A percentile compares a stretch with the other conserved stretches of the same genome.
These are phyloP conservation scores for Malus sylvestris DNA, from an alignment of 306 rosid genomes.

Conservation along the genomic window DNA sequence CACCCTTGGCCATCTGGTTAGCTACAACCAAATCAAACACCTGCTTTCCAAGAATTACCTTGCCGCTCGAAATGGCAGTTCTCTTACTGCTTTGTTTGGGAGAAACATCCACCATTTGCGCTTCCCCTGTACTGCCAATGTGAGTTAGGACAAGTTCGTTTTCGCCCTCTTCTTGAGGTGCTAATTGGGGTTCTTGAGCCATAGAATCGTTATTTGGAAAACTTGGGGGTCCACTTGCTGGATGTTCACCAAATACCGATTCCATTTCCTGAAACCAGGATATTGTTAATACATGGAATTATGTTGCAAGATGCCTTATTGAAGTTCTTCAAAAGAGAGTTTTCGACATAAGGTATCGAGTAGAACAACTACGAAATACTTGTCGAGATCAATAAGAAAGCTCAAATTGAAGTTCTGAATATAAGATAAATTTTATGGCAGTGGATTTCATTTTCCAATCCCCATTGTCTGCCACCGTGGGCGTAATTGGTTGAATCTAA, in stretches of 20 bases:
- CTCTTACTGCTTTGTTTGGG: conserved; percentile 61
- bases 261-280: conserved; percentile 69
- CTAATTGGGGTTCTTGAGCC: conserved; percentile 20
- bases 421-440: not conserved
- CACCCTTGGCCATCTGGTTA: conserved; percentile 69
- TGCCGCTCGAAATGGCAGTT: conserved; percentile 65
- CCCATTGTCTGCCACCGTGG: not conserved
- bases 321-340: not conserved
- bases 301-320: not conserved
- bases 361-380: not conserved
- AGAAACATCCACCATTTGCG: conserved; percentile 93
- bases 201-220: conserved; percentile 23
- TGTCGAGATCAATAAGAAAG: not conserved
- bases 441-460: not conserved
- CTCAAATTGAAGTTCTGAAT: not conserved
- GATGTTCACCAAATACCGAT: conserved; percentile 61
- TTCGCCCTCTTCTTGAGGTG: conserved; percentile 22
- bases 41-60: conserved; percentile 78
- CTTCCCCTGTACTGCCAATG: conserved; percentile 59
- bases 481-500: not conserved
- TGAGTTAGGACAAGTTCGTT: conserved; percentile 50
- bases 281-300: not conserved
- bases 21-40: conserved; percentile 76
- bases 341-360: not conserved
- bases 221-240: conserved; percentile 34